A percentile compares a stretch with the other conserved stretches of the same genome.
These are phyloP conservation scores for Lipomyces chichibuensis DNA, from an alignment of 805 yeast genomes.

Conservation along the genomic window DNA sequence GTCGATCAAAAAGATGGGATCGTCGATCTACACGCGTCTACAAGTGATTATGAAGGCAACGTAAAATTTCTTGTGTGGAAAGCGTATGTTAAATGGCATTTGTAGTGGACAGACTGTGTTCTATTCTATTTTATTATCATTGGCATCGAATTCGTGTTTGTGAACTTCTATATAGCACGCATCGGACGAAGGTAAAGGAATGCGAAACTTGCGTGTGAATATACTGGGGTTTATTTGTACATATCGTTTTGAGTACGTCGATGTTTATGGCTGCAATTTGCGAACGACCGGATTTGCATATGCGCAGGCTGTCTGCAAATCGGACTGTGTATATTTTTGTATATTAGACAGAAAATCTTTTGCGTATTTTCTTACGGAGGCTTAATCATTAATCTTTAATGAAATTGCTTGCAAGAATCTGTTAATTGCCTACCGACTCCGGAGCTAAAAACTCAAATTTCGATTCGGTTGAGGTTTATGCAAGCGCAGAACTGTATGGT, in stretches of 20 bases:
- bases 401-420: not conserved
- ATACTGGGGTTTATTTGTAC: not conserved
- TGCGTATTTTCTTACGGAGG: not conserved
- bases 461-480: not conserved
- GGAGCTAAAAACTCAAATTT: not conserved
- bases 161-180: not conserved
- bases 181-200: not conserved
- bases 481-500: not conserved
- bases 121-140: not conserved
- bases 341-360: not conserved
- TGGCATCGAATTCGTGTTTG: not conserved
- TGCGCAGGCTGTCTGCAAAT: not conserved
- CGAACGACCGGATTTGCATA: not conserved
- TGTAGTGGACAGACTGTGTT: not conserved
- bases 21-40: conserved; percentile 26
- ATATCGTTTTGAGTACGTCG: not conserved
- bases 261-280: not conserved
- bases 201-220: not conserved
- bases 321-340: not conserved
- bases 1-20: conserved; percentile 32
- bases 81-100: not conserved
- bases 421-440: not conserved
- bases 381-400: not conserved
- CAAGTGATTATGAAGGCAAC: conserved; percentile 13
- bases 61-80: not conserved